Base-by-base conservation (phyloP, 345 rosid species). In the Cardamine resedifolia region DNA sequence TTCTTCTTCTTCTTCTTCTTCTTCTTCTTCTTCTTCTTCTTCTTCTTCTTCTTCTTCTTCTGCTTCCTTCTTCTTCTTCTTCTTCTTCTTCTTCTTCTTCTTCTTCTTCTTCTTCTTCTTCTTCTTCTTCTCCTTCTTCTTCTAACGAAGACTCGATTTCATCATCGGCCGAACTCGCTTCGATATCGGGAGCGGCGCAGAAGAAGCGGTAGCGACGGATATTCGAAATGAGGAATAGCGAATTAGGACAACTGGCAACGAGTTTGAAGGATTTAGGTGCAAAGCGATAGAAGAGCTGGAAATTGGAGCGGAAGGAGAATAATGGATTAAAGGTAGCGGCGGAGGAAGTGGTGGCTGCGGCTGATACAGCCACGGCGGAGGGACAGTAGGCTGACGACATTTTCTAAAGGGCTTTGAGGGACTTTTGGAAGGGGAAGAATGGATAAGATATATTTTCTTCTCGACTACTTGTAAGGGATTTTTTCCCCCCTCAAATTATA, bases 251-350 rank as follows among this genome's bases (percentile, higher is more conserved):
- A 49, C 34, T 79, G 74, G 63, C 56, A 41, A 71, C 70, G 82
- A 85, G 79, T 31, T 78, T 81, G 58, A 85, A 64, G 36, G 87
- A 79, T 41, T 83, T 83, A 31, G 78, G 76, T 50, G 75, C 41
- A 18, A 48, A 66, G 16, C 69, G 58, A 79, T 59, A 66, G 71
- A 60, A 53, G 82, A 72, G 52, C 28, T 62, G 74, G 61, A 68
- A 10, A 65, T 44, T 75, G 76, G 72, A 65, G 76, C 24, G 63
- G 48, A 10, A 61, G 33, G 66, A 34, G 60, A 53, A 0, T 12
- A 70, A n/a, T 0, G 60, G 66, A 0, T 70, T 56, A 0, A 43
- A 68, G 5, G 58, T 3, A 6, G 48, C 15, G 53, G 73, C 30
- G 10, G 77, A 73, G 48, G 64, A 64, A 63, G 66, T 41, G 61